Evolutionary conservation across 495 filamentous ascomycete genomes (phyloP), one percentile per base, ranked within the genome.

Genomic region (Tuber borchii): DNA sequence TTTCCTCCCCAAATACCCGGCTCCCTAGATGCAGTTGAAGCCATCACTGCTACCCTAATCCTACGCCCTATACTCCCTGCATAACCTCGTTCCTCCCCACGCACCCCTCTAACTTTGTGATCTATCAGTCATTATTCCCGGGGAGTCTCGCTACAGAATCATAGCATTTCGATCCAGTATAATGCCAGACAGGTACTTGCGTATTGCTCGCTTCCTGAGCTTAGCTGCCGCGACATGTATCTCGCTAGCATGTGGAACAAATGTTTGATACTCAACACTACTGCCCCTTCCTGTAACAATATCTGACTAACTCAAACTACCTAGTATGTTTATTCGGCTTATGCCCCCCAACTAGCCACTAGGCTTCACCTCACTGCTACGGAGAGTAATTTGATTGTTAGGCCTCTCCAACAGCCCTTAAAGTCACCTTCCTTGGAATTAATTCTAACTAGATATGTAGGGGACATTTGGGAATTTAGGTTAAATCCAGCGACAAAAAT

Each of bases 261-360:
- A 97, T 86, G 94, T 96, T 85, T 82, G 91, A 80, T 73, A 79
- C 78, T 19, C 74, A 40, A 73, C 48, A 65, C 39, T 72, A 46
- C 44, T 76, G 72, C 73, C 73, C 51, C 70, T 7, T 7, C 61
- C 73, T 68, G 73, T 71, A 75, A 81, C 44, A 83, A 71, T 31
- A 42, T 39, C 39, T 46, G 22, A 72, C 72, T 77, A 31, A 72
- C 20, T 16, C 9, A 44, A 40, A 12, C 17, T 44, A 37, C 74
- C n/a, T 80, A 97, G 94, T 99, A 99, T 89, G 96, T 94, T 78
- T 99, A 97, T 82, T 97, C 94, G 73, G 96, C 95, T 85, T 99
- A 96, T 93, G 95, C 91, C 42, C 95, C 95, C 22, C 93, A 97
- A 84, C 97, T 97, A 80, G 94, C 94, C 39, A 90, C 94, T 76